phyloP scores from a whole-genome alignment of 2,329 filamentous ascomycete genomes.

The Colletotrichum sp. region DNA sequence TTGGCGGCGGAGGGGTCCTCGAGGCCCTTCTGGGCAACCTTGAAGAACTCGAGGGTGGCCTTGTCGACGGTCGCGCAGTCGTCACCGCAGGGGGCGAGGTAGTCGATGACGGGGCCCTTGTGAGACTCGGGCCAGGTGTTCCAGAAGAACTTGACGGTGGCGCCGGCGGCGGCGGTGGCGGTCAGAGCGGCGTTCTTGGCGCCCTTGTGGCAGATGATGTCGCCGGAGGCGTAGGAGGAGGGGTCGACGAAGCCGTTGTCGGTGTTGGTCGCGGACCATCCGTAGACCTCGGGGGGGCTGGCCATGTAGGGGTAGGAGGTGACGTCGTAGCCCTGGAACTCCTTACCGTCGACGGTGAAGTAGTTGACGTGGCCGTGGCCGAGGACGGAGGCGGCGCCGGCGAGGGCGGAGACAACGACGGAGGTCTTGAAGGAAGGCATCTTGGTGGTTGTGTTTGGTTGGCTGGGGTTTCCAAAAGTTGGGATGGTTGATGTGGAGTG shows the following conservation, averaged over 20 bases:
- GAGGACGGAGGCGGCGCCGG: constrained; percentile 27
- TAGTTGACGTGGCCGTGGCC: constrained; percentile 35
- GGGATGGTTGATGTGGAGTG: neutral
- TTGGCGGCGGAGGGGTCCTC: constrained; percentile 29
- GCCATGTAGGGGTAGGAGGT: constrained; percentile 26
- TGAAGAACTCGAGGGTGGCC: constrained; percentile 59
- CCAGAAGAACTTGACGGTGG: constrained; percentile 65
- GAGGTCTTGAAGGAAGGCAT: constrained; percentile 26
- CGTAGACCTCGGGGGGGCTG: constrained; percentile 31
- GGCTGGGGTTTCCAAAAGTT: constrained; percentile 4
- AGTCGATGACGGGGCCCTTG: constrained; percentile 65
- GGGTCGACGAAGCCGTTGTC: constrained; percentile 53
- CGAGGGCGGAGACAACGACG: constrained; percentile 23
- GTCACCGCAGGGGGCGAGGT: constrained; percentile 61
- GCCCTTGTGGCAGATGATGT: constrained; percentile 54
- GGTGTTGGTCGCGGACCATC: constrained; percentile 26
- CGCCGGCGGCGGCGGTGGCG: constrained; percentile 61
- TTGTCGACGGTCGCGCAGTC: constrained; percentile 60
- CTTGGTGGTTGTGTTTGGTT: constrained; percentile 1
- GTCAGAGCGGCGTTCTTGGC: constrained; percentile 43
- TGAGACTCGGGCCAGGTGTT: constrained; percentile 69
- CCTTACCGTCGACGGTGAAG: constrained; percentile 30
- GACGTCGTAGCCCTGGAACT: constrained; percentile 32
- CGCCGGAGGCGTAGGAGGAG: constrained; percentile 36
- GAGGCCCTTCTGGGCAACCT: constrained; percentile 60